Base-by-base conservation (phyloP, 75 land plant species). In the Isoetes taiwanensis region DNA sequence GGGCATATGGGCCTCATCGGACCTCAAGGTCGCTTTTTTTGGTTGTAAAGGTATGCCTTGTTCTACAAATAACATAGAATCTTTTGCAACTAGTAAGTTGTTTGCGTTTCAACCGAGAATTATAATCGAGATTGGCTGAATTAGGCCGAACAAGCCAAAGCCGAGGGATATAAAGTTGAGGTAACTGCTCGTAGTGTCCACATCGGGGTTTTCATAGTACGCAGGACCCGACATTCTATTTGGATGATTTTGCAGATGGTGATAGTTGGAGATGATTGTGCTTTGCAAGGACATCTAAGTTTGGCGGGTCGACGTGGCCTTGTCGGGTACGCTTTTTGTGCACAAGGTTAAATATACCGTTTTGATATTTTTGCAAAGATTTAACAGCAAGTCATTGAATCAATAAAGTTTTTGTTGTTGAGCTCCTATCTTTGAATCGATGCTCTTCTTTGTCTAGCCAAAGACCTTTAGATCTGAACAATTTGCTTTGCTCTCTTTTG, bases 231-330 rank as follows among this genome's bases (percentile, higher is more conserved):
- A n/a, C n/a, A n/a, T n/a, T n/a, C n/a, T n/a, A n/a, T n/a, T n/a
- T n/a, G n/a, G n/a, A n/a, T n/a, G n/a, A 48, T 12, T 9, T 19
- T 12, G 57, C 64, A 90, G 97, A 76, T 64, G 52, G 94, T 83
- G 2, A 83, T 90, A 62, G 95, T 90, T 60, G 97, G 97, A 21
- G 97, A 90, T 71, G 95, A 90, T 52, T 90, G 97, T 75, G 97
- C 97, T 29, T 72, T 90, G 24, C 85, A 88, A 33, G 88, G 82
- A 43, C n/a, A n/a, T n/a, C 96, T 81, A 66, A 94, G 94, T 30
- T 62, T 81, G 40, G 85, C 78, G 63, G 97, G 97, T 3, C 74
- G 97, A 19, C 70, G 97, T 65, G 97, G 97, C 23, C 76, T 90
- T 53, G 97, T 88, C 30, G n/a, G 97, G 95, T 41, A 83, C 88